Evolutionary conservation across 2,329 filamentous ascomycete species (phyloP).

Genomic region (Trichoderma aggressivum): DNA sequence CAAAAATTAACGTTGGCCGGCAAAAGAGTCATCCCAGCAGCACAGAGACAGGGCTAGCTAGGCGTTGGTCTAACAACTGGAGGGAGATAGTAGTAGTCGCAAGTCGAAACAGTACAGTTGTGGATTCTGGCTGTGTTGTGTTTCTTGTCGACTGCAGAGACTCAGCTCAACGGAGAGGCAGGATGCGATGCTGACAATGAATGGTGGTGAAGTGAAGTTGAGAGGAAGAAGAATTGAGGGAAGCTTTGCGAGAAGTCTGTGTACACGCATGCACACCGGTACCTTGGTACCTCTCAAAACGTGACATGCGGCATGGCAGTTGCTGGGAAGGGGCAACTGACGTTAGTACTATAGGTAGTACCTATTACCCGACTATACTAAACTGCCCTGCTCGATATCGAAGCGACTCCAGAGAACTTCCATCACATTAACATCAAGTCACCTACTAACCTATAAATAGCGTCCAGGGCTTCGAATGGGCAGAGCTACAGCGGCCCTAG

Average conservation of each 20-base stretch:
- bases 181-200: background rate
- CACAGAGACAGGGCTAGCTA: background rate
- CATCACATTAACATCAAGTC: background rate
- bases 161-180: conserved; percentile 1
- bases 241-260: background rate
- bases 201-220: background rate
- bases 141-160: background rate
- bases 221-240: background rate
- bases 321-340: background rate
- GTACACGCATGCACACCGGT: too few species aligned
- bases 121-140: background rate
- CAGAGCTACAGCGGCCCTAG: background rate
- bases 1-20: conserved; percentile 2
- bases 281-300: background rate
- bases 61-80: background rate
- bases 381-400: background rate
- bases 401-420: background rate
- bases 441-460: conserved; percentile 10
- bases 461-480: background rate
- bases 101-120: background rate
- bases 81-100: background rate
- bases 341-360: background rate
- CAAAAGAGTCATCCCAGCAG: conserved; percentile 4
- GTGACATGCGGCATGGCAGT: background rate
- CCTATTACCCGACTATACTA: too few species aligned